These are phyloP conservation scores for Micromonas pusilla DNA, from an alignment of 139 green algal genomes.

Conservation along the genomic window DNA sequence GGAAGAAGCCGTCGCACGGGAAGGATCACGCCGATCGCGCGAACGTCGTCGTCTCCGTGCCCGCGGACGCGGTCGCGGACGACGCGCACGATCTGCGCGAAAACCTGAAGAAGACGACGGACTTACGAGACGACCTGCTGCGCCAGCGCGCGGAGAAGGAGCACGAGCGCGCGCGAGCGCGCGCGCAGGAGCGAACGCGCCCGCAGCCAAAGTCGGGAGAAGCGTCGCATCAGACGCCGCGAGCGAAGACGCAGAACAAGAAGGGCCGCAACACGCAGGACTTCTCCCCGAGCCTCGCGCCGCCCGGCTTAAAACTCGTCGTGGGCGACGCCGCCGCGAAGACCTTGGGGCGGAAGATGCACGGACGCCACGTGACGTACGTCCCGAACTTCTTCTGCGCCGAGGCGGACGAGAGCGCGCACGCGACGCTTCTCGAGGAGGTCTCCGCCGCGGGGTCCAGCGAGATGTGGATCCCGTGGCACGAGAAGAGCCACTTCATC, in stretches of 20 bases:
- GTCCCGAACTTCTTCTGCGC: conserved; percentile 13
- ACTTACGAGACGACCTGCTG: no score
- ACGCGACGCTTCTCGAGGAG: conserved; percentile 5
- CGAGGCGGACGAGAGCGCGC: neutral
- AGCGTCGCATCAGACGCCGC: neutral
- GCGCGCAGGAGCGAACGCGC: neutral
- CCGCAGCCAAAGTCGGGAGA: no score
- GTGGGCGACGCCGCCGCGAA: neutral
- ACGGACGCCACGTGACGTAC: neutral
- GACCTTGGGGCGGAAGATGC: neutral
- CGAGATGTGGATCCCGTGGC: neutral
- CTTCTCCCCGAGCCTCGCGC: neutral
- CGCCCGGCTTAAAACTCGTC: neutral
- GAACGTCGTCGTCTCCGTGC: no score
- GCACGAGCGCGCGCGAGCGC: no score
- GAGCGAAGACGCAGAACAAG: neutral
- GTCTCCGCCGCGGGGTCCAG: neutral
- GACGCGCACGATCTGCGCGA: no score
- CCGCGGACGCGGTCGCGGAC: no score
- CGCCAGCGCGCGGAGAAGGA: no score
- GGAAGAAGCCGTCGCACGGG: no score
- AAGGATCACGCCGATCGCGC: no score
- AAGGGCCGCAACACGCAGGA: neutral
- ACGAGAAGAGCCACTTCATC: conserved; percentile 12
- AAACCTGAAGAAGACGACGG: no score